Percentiles rank a stretch among this genome's conserved stretches.
Conservation (phyloP, 164 flowering plant genomes). For the Vitis cinerea region DNA sequence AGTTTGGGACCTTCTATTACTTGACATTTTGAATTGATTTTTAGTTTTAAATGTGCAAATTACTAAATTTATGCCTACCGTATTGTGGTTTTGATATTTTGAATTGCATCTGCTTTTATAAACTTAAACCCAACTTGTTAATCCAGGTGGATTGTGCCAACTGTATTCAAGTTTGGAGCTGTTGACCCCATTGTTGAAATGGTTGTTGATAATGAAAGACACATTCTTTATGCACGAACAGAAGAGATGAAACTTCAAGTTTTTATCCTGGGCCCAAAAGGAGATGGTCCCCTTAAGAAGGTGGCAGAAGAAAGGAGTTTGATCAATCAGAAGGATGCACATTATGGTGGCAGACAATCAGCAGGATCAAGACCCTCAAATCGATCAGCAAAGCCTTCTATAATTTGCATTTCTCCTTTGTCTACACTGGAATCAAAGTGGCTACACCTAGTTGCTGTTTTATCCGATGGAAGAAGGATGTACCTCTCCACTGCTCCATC, state of each 20-base stretch:
- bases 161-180: slow-evolving; percentile 89
- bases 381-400: slow-evolving; percentile 65
- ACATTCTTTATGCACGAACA: slow-evolving; percentile 83
- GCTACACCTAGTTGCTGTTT: slow-evolving; percentile 89
- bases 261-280: slow-evolving; percentile 67
- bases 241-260: slow-evolving; percentile 94
- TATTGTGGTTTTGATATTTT: neutral
- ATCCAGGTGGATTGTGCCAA: slow-evolving; percentile 94
- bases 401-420: slow-evolving; percentile 79
- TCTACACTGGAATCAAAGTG: slow-evolving; percentile 85
- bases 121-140: neutral
- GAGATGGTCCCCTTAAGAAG: slow-evolving; percentile 80
- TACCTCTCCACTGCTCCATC: slow-evolving; percentile 78
- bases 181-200: slow-evolving; percentile 92
- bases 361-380: slow-evolving; percentile 48
- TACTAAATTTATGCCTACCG: too few relatives aligned
- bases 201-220: slow-evolving; percentile 88
- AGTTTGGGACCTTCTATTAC: neutral
- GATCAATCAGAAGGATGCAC: slow-evolving; percentile 66
- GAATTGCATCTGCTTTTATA: neutral
- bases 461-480: slow-evolving; percentile 98
- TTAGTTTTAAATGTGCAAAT: too few relatives aligned
- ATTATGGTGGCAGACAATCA: slow-evolving; percentile 61
- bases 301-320: slow-evolving; percentile 88
- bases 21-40: neutral